phyloP scores from a whole-genome alignment of 2,329 filamentous ascomycete species.

The Apiospora aurea region DNA sequence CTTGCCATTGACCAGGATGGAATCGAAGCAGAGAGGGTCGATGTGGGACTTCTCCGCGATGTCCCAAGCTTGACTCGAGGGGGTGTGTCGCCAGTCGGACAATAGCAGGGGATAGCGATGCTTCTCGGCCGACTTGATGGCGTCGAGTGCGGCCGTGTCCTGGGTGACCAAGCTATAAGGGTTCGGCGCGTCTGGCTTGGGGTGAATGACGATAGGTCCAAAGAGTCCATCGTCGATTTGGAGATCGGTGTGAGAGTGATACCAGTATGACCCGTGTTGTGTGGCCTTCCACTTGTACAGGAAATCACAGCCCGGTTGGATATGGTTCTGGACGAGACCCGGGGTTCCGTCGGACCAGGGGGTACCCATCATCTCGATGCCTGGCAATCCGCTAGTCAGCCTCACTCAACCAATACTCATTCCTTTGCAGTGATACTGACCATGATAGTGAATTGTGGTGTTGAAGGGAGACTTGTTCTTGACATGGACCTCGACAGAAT shows the following conservation, averaged over 20 bases:
- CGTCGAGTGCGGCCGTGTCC: constrained; percentile 45
- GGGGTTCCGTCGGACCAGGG: constrained; percentile 69
- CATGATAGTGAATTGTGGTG: constrained; percentile 59
- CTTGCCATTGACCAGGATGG: constrained; percentile 68
- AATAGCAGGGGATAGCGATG: constrained; percentile 57
- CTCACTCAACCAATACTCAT: neutral
- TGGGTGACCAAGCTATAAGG: constrained; percentile 60
- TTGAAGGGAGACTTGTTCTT: constrained; percentile 55
- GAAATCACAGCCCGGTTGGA: constrained; percentile 56
- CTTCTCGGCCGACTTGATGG: constrained; percentile 57
- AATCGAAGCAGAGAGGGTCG: constrained; percentile 64
- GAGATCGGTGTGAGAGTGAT: constrained; percentile 63
- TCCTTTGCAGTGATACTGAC: constrained; percentile 35
- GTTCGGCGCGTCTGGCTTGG: constrained; percentile 39
- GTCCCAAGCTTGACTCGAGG: constrained; percentile 55
- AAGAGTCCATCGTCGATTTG: constrained; percentile 68
- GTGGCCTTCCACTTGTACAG: constrained; percentile 62
- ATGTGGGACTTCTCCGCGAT: constrained; percentile 52
- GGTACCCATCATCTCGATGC: constrained; percentile 56
- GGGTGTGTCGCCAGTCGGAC: constrained; percentile 63
- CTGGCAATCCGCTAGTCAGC: neutral
- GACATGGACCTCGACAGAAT: constrained; percentile 53
- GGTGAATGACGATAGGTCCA: constrained; percentile 61
- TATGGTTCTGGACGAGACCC: constrained; percentile 61
- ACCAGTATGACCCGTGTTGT: constrained; percentile 66